Evolutionary conservation across 2,329 filamentous ascomycete genomes (phyloP).

Genomic region (Botrytis paeoniae): DNA sequence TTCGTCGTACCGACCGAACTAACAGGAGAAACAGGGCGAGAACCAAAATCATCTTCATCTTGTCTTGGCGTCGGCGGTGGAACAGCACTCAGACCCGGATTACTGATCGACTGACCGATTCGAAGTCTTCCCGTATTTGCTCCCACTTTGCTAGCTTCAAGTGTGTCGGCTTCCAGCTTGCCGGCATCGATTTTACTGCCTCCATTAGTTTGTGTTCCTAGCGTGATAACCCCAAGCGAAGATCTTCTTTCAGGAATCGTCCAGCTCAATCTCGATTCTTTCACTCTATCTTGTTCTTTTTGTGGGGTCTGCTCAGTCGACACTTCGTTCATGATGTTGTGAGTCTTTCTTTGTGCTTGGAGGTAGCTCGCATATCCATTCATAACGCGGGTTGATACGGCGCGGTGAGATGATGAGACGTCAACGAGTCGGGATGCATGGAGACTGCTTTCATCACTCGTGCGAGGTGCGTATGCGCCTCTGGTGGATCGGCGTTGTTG

Average conservation of each 20-base stretch:
- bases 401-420: background rate
- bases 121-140: background rate
- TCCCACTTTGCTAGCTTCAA: background rate
- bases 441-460: background rate
- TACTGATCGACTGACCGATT: background rate
- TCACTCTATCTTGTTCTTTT: background rate
- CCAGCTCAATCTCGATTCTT: background rate
- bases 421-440: background rate
- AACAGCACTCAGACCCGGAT: background rate
- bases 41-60: background rate
- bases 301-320: background rate
- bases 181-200: no score
- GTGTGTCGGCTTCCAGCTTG: background rate
- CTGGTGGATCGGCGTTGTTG: no score
- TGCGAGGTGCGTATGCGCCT: background rate
- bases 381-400: background rate
- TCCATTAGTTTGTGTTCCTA: background rate
- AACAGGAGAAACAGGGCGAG: background rate
- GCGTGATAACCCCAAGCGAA: background rate
- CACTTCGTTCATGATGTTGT: accelerated
- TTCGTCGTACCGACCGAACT: background rate
- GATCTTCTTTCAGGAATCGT: background rate
- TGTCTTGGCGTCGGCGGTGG: background rate
- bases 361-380: background rate
- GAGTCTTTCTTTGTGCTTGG: background rate